A percentile compares a stretch with the other conserved stretches of the same genome.
Evolutionary conservation across 2,329 filamentous ascomycete species (phyloP).

Genomic region (Diplodia seriata): DNA sequence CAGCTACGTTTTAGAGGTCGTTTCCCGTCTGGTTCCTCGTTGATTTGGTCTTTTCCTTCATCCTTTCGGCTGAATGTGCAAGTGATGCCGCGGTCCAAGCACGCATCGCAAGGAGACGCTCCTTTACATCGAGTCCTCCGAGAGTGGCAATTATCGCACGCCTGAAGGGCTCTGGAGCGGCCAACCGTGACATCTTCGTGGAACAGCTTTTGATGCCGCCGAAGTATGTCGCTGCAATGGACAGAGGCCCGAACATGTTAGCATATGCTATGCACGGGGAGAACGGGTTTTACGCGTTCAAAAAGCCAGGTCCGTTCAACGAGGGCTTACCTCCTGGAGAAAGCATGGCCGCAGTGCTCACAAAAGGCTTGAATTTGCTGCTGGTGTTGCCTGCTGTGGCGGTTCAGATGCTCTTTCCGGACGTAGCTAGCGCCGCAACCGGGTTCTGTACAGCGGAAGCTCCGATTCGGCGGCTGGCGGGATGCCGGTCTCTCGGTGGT

Average conservation of each 20-base stretch:
- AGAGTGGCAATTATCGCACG: not conserved
- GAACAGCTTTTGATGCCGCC: not conserved
- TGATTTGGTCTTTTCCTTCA: not conserved
- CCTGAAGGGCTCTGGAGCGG: not conserved
- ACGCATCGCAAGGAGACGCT: not conserved
- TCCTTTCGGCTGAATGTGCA: not conserved
- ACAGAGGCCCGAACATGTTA: no score
- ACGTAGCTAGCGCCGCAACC: conserved; percentile 15
- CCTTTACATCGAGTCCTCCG: not conserved
- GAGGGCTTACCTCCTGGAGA: not conserved
- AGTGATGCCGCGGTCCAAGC: not conserved
- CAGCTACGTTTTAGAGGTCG: not conserved
- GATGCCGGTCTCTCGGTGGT: not conserved
- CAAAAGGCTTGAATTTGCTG: not conserved
- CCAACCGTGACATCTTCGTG: not conserved
- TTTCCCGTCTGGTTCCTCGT: not conserved
- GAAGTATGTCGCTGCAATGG: not conserved
- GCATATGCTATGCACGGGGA: no score
- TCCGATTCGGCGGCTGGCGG: not conserved
- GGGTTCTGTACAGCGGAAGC: conserved; percentile 6
- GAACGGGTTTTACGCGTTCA: no score
- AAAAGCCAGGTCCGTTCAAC: no score
- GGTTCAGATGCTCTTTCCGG: conserved; percentile 9
- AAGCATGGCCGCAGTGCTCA: not conserved
- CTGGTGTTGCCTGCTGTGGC: conserved; percentile 8